Base-by-base conservation (phyloP, 2,329 filamentous ascomycete genomes). In the Raffaelea deltoideospora region DNA sequence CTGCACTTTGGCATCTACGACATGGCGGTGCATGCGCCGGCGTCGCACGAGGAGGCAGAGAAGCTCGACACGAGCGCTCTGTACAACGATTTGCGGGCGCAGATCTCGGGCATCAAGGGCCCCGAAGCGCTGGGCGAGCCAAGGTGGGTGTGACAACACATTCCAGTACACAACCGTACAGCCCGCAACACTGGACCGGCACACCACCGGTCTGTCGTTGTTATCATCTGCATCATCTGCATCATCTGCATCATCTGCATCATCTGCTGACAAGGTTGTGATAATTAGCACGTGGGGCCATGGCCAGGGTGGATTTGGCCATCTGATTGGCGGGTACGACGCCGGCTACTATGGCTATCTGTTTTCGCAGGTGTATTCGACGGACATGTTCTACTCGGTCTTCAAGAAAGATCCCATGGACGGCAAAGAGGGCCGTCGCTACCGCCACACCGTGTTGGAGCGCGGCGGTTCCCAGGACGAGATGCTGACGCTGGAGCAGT, bases 371-470 rank as follows among this genome's bases (percentile, higher is more conserved):
- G 84, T 90, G 15, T 90, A 87, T 59, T 82, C 76, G 18, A 71
- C 79, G 20, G 83, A 92, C 56, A 88, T 92, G 81, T 92, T 88
- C 64, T 76, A 83, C 58, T 70, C 70, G 0, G 76, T 81, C 33
- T 90, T 90, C 61, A 77, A 79, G 61, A 64, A 71, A 47, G 66
- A 87, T 53, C 83, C 83, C 0, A 86, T 88, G 81, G 72, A 86
- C 53, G 67, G 65, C 23, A 70, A 69, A 45, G 73, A 85, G 52
- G 83, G 83, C 2, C 66, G 82, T 13, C 60, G 81, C 40, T 90
- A 88, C 59, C 68, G 83, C 37, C 78, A 85, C 55, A 80, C 74
- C 0, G 81, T 90, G 18, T 62, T 90, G 5, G 79, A 87, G 60
- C 74, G 72, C 45, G 83, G 83, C 27, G 83, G 83, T 1, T 77